Evolutionary conservation across 176 grass and related monocot species (phyloP), one percentile per base, ranked within the genome.

Genomic region (barley (Hordeum vulgare)): DNA sequence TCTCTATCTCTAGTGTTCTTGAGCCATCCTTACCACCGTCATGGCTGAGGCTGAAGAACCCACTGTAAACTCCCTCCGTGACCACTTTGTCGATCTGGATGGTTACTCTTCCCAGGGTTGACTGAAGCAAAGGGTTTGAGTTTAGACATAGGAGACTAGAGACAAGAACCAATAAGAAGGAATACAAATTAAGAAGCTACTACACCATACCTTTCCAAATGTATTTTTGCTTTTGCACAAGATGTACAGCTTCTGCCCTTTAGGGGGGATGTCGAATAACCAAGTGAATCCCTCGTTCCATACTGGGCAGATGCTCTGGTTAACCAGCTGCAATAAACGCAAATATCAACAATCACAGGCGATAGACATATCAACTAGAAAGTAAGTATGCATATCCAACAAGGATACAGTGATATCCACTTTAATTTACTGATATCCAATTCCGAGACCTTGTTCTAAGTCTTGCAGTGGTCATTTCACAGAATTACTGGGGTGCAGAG

Each of bases 211-310:
- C 90, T 98, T 98, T 88, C 96, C 96, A 74, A 98, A 98, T 58
- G 96, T 98, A 90, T 87, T 98, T 89, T 95, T 98, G 90, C 96
- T 98, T 87, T 98, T 98, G 85, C 96, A 98, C 63, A 95, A 64
- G 72, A 98, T 95, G 81, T 95, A 98, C 25, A 98, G 89, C 80
- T 98, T 98, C 87, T 98, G 96, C 77, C 96, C 96, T 91, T 98
- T 98, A 6, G 96, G 96, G 3, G 96, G 93, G 11, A 98, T 86
- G 42, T 98, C 96, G 78, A 98, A 98, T 73, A 92, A 90, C 96
- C 96, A 98, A 11, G 92, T 93, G 89, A 98, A 98, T 77, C 90
- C 92, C 82, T 98, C 96, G 7, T 95, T 93, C 96, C 96, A 98
- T 65, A 89, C 96, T 47, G 96, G 96, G 53, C 86, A 89, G 63